Evolutionary conservation across 208 protist genomes (phyloP).

Genomic region (Endotrypanum monterogeii): DNA sequence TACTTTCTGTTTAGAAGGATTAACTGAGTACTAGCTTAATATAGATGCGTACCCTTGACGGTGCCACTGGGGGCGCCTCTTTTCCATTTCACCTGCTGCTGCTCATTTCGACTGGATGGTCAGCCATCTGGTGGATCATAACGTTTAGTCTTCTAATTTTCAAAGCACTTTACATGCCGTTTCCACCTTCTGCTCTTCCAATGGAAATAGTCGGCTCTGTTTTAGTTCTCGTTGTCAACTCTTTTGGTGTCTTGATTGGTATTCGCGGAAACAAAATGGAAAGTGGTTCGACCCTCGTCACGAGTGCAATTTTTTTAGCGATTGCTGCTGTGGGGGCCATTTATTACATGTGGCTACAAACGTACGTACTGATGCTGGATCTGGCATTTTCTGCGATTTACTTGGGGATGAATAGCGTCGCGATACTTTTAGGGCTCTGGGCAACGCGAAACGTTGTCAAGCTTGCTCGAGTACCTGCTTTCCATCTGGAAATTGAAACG

Average conservation of each 20-base stretch:
- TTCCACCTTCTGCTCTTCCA: slow-evolving; percentile 61
- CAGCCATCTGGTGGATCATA: slow-evolving; percentile 52
- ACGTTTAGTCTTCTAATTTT: slow-evolving; percentile 64
- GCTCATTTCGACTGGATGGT: slow-evolving; percentile 37
- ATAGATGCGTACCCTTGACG: slow-evolving; percentile 5
- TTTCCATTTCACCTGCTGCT: slow-evolving; percentile 63
- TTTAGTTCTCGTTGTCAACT: slow-evolving; percentile 50
- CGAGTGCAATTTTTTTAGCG: slow-evolving; percentile 44
- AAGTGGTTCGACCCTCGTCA: slow-evolving; percentile 23
- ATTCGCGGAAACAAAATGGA: slow-evolving; percentile 63
- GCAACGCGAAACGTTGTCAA: slow-evolving; percentile 26
- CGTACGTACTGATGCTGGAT: slow-evolving; percentile 81
- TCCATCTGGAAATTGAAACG: slow-evolving; percentile 15
- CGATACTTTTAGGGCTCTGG: slow-evolving; percentile 40
- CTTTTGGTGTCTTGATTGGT: slow-evolving; percentile 42
- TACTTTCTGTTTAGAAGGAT: background rate
- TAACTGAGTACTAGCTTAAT: background rate
- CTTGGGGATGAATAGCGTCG: slow-evolving; percentile 52
- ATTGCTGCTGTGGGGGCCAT: slow-evolving; percentile 49
- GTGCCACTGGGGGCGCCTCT: slow-evolving; percentile 21
- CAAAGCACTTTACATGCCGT: slow-evolving; percentile 56
- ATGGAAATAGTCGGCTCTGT: slow-evolving; percentile 66
- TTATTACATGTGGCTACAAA: slow-evolving; percentile 87
- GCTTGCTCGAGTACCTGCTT: slow-evolving; percentile 13
- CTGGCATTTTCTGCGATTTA: slow-evolving; percentile 64